Evolutionary conservation across 1,284 basidiomycete species (phyloP), one percentile per base, ranked within the genome.

Genomic region (Pterula multifida): DNA sequence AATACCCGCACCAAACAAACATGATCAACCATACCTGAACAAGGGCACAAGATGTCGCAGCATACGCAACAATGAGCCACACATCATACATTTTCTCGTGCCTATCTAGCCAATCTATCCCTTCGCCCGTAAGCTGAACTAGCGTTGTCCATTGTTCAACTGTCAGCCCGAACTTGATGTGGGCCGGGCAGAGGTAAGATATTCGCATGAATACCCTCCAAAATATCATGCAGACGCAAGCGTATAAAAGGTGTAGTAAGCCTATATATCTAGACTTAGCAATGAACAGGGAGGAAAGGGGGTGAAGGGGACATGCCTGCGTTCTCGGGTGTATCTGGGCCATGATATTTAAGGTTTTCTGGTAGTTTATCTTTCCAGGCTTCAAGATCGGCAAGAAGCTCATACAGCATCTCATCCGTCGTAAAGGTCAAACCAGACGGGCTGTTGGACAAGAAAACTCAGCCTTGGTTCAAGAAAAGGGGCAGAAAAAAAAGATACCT

Each of bases 171-270:
- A 96, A 88, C 60, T 84, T 89, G 60, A 95, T 78, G 63, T 91
- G 90, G 11, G 78, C 76, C 13, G 89, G 91, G 63, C 82, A 89
- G 24, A 79, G 76, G 66, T 94, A 93, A 53, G 87, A 90, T 63
- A 95, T 89, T 50, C 92, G 79, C 87, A 95, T 92, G 70, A 96
- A 96, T 17, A 94, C 86, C 50, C 90, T 81, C 87, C 87, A 93
- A 68, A 93, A 89, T 63, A 89, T 83, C 81, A 90, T 88, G 59
- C 82, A 83, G 39, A 94, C 81, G 57, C 87, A 88, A n/a, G 85
- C 78, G 62, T 89, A 91, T 47, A 89, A 72, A 50, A 96, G 65
- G 64, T 93, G 90, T 22, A 97, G 71, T 50, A 94, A 70, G 26
- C 91, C 92, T 85, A 58, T 4, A 46, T 51, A 35, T 22, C 53